Evolutionary conservation across 176 grass and related monocot genomes (phyloP).

Genomic region (Zoysia pacifica): DNA sequence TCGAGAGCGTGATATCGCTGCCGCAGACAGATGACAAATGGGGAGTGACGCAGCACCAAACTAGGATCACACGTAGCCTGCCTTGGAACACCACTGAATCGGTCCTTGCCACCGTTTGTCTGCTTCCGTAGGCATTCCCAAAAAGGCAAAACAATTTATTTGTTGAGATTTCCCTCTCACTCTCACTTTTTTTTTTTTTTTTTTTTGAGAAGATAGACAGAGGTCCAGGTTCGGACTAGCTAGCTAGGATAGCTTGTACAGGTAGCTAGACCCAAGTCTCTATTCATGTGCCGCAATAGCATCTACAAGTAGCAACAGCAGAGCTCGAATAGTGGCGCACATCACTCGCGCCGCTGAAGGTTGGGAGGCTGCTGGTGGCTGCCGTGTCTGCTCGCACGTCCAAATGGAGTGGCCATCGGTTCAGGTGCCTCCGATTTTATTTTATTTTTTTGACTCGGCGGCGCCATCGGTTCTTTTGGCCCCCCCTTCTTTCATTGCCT

Average conservation of each 20-base stretch:
- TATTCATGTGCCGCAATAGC: slow-evolving; percentile 1
- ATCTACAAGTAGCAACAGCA: not conserved
- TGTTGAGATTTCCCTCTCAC: not conserved
- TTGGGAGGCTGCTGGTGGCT: no score
- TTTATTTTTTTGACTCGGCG: not conserved
- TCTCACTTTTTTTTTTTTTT: not conserved
- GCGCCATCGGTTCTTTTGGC: not conserved
- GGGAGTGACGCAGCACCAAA: slow-evolving; percentile 5
- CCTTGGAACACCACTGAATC: not conserved
- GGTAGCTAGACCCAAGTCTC: not conserved
- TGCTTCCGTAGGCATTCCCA: not conserved
- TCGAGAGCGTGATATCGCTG: no score
- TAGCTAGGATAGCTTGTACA: no score
- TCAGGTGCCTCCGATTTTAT: not conserved
- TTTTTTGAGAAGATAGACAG: not conserved
- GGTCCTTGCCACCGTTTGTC: slow-evolving; percentile 3
- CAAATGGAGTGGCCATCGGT: slow-evolving; percentile 17
- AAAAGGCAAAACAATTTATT: slow-evolving; percentile 10
- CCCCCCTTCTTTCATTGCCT: not conserved
- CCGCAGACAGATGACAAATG: not conserved
- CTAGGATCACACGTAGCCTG: not conserved
- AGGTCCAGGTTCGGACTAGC: no score
- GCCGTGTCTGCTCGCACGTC: not conserved
- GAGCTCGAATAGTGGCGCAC: slow-evolving; percentile 1
- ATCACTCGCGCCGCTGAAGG: no score